Percentiles rank a stretch among this genome's conserved stretches.
Evolutionary conservation across 202 grass and related monocot species (phyloP).

Genomic region (Musa balbisiana): DNA sequence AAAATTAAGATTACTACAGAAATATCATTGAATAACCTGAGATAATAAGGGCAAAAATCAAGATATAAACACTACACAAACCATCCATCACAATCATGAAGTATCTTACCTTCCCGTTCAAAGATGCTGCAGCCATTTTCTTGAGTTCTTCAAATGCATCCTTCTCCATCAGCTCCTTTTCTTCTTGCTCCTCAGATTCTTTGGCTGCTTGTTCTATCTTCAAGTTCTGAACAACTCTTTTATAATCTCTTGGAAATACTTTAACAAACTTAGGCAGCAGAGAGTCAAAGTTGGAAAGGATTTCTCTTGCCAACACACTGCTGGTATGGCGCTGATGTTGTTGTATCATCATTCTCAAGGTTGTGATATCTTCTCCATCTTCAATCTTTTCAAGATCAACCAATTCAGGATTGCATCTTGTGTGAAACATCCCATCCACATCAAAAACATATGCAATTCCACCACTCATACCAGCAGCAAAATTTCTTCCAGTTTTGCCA

Average conservation of each 20-base stretch:
- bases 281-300: slow-evolving; percentile 60
- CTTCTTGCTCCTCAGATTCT: slow-evolving; percentile 25
- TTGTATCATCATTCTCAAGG: slow-evolving; percentile 93
- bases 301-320: slow-evolving; percentile 60
- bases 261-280: slow-evolving; percentile 84
- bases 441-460: slow-evolving; percentile 90
- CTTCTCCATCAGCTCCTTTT: slow-evolving; percentile 28
- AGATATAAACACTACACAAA: background rate
- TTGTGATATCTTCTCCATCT: slow-evolving; percentile 77
- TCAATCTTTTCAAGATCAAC: slow-evolving; percentile 80
- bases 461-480: slow-evolving; percentile 98
- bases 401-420: slow-evolving; percentile 72
- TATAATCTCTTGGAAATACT: slow-evolving; percentile 91
- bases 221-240: slow-evolving; percentile 58
- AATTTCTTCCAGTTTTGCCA: slow-evolving; percentile 91
- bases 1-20: background rate
- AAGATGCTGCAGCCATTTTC: slow-evolving; percentile 40
- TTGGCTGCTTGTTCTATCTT: slow-evolving; percentile 51
- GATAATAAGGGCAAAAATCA: background rate
- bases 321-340: slow-evolving; percentile 73
- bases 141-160: slow-evolving; percentile 44
- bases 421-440: slow-evolving; percentile 72
- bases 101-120: slow-evolving; percentile 44
- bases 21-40: background rate
- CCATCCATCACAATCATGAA: background rate